These are phyloP conservation scores for Cutaneotrichosporon sp. DNA, from an alignment of 1,284 basidiomycete genomes.

Conservation along the genomic window DNA sequence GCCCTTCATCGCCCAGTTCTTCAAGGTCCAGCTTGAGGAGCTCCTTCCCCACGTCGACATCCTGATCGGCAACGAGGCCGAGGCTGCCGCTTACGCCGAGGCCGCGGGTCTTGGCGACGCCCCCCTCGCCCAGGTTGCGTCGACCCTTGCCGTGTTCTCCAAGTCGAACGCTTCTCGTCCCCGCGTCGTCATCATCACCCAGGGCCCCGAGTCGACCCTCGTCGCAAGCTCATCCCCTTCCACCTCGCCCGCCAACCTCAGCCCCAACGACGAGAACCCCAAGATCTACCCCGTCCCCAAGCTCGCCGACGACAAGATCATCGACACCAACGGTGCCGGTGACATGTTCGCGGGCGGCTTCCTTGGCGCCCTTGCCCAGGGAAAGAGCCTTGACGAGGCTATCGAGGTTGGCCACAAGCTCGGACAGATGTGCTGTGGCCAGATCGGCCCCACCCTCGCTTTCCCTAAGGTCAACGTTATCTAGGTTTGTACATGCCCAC, in stretches of 20 bases:
- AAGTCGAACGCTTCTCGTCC: constrained; percentile 64
- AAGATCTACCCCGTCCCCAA: constrained; percentile 61
- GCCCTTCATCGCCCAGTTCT: constrained; percentile 96
- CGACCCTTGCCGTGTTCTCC: constrained; percentile 62
- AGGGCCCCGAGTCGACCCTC: constrained; percentile 76
- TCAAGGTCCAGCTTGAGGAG: constrained; percentile 71
- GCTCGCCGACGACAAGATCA: constrained; percentile 66
- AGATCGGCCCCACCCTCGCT: constrained; percentile 56
- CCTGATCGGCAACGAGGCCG: constrained; percentile 89
- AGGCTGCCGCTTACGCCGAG: constrained; percentile 80
- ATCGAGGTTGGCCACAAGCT: constrained; percentile 80
- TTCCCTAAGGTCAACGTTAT: constrained; percentile 41
- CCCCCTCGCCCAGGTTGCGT: constrained; percentile 65
- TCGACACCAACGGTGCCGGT: constrained; percentile 99
- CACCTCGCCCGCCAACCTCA: constrained; percentile 49
- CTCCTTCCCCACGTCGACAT: constrained; percentile 78
- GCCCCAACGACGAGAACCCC: constrained; percentile 45
- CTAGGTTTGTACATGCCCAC: constrained; percentile 13
- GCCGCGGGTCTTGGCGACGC: constrained; percentile 57
- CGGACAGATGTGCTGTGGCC: constrained; percentile 80
- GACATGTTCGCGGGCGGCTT: constrained; percentile 99
- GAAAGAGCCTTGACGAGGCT: constrained; percentile 72
- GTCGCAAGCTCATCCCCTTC: constrained; percentile 64
- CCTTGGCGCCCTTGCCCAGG: constrained; percentile 75
- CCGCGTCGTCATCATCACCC: constrained; percentile 86